Percentiles rank a stretch among this genome's conserved stretches.
phyloP scores from a whole-genome alignment of 2,329 filamentous ascomycete genomes.

The Penicillium sp. region DNA sequence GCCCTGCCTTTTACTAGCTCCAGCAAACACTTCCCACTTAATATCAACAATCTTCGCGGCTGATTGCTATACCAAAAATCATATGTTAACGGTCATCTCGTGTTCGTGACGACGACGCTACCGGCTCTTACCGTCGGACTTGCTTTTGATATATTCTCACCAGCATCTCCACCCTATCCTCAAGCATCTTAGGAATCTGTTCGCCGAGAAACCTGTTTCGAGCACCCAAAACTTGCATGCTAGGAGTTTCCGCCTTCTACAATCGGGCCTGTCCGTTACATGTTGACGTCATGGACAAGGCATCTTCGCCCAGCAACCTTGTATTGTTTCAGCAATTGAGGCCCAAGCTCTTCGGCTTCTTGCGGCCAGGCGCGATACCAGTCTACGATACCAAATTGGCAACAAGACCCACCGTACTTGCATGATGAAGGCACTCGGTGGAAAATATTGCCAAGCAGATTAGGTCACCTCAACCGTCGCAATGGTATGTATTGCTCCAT shows the following conservation, averaged over 20 bases:
- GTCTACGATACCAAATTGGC: neutral
- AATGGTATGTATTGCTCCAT: neutral
- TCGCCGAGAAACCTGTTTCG: neutral
- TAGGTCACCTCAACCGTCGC: neutral
- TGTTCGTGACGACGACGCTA: neutral
- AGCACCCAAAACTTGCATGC: no score
- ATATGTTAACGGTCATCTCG: neutral
- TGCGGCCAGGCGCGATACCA: no score
- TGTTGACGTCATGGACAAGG: neutral
- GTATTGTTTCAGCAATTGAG: neutral
- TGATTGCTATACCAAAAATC: neutral
- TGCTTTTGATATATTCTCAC: no score
- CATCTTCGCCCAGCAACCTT: neutral
- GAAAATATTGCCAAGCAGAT: neutral
- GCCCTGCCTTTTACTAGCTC: neutral
- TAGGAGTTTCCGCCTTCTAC: neutral
- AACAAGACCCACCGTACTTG: no score
- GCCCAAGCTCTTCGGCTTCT: neutral
- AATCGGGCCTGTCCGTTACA: neutral
- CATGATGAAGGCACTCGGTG: neutral
- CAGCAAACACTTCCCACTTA: no score
- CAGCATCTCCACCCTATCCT: neutral
- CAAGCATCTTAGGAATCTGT: neutral
- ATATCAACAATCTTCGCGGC: neutral
- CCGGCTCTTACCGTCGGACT: neutral